Percentiles rank a stretch among this genome's conserved stretches.
Evolutionary conservation across 169 alveolate species (phyloP).

Genomic region (Plasmodium gallinaceum): DNA sequence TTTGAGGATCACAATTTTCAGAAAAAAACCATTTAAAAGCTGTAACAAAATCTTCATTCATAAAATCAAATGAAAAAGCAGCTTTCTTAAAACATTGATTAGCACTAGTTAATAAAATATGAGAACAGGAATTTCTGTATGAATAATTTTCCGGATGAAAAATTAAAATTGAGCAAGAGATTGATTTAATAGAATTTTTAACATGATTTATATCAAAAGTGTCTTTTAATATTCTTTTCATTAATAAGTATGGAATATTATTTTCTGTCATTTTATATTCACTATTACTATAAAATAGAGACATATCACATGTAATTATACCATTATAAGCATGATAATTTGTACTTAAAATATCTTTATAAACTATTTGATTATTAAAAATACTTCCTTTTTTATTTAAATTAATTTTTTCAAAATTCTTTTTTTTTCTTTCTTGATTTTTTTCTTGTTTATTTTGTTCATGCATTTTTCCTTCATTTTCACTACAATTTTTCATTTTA

Average conservation of each 20-base stretch:
- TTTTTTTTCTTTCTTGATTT: not conserved
- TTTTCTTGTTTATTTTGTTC: not conserved
- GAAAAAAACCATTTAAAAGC: conserved; percentile 70
- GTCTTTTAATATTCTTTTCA: conserved; percentile 65
- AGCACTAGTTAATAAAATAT: conserved; percentile 49
- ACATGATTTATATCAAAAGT: conserved; percentile 60
- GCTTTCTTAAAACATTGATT: conserved; percentile 42
- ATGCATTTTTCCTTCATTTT: not conserved
- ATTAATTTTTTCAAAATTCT: not conserved
- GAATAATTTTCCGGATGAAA: conserved; percentile 59
- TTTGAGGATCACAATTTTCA: conserved; percentile 15
- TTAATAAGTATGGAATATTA: conserved; percentile 40
- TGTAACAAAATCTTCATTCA: conserved; percentile 67
- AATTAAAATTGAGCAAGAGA: conserved; percentile 52
- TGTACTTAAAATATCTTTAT: not conserved
- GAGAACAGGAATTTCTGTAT: conserved; percentile 50
- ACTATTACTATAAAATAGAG: conserved; percentile 39
- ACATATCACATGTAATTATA: conserved; percentile 52
- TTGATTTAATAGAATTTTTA: conserved; percentile 49
- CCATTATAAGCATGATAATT: conserved; percentile 17
- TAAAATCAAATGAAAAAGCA: conserved; percentile 65
- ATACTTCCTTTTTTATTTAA: conserved; percentile 1
- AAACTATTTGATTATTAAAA: not conserved
- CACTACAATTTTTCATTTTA: not conserved
- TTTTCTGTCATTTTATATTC: conserved; percentile 11